These are phyloP conservation scores for Beta macrorhiza DNA, from an alignment of 179 eudicot species.

Conservation along the genomic window DNA sequence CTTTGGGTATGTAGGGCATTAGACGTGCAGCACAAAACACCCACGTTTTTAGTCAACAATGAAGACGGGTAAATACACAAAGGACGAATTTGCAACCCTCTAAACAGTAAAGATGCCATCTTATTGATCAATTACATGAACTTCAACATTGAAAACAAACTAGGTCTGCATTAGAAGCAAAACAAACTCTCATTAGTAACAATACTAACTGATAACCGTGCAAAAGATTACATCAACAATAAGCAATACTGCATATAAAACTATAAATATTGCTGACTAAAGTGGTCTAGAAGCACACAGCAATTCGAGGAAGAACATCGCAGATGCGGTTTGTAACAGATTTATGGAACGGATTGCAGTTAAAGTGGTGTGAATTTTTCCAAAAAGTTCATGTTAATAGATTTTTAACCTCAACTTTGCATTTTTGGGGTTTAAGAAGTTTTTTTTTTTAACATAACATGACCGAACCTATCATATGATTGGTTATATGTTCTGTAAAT, in stretches of 20 bases:
- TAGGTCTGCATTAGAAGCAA: conserved; percentile 25
- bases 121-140: conserved; percentile 21
- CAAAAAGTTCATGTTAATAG: too few species aligned
- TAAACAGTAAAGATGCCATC: conserved; percentile 71
- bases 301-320: too few species aligned
- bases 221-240: not conserved
- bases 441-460: too few species aligned
- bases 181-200: not conserved
- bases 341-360: too few species aligned
- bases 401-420: too few species aligned
- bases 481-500: too few species aligned
- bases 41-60: conserved; percentile 40
- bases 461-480: too few species aligned
- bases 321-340: too few species aligned
- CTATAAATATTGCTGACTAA: not conserved
- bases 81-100: conserved; percentile 61
- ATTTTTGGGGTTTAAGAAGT: too few species aligned
- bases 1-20: conserved; percentile 50
- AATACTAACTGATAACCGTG: not conserved
- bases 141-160: conserved; percentile 33
- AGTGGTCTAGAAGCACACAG: not conserved
- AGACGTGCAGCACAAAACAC: conserved; percentile 40
- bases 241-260: not conserved
- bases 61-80: conserved; percentile 50
- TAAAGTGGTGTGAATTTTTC: too few species aligned